Evolutionary conservation across 768 basidiomycete genomes (phyloP).

Genomic region (Podaxis sp.): DNA sequence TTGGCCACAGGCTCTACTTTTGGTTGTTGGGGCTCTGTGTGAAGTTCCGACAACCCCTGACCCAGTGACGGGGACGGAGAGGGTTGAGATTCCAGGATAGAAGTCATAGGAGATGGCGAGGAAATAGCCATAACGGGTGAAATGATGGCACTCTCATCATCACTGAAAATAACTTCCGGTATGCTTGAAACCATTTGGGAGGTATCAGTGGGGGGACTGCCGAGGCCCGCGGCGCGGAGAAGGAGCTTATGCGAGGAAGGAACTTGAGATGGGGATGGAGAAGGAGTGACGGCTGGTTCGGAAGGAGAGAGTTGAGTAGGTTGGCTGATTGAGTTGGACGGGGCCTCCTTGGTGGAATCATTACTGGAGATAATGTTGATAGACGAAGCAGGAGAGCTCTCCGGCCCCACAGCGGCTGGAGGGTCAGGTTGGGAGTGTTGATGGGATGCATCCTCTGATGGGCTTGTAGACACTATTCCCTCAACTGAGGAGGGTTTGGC

Average conservation of each 20-base stretch:
- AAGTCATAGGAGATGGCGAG: neutral
- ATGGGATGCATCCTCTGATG: too few relatives aligned
- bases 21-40: neutral
- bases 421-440: too few relatives aligned
- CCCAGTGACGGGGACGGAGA: neutral
- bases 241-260: neutral
- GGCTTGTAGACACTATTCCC: neutral
- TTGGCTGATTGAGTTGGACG: neutral
- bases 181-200: neutral
- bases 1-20: neutral
- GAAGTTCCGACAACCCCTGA: neutral
- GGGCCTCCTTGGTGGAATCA: neutral
- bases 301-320: neutral
- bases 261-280: neutral
- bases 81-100: neutral
- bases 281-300: neutral
- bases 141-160: neutral
- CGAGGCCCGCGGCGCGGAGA: conserved; percentile 3
- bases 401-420: neutral
- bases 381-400: neutral
- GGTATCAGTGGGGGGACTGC: neutral
- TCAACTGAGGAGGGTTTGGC: neutral
- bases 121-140: neutral
- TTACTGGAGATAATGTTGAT: neutral
- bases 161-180: neutral